Evolutionary conservation across 305 asterid species (phyloP), one percentile per base, ranked within the genome.

Genomic region (Fraxinus nigra): DNA sequence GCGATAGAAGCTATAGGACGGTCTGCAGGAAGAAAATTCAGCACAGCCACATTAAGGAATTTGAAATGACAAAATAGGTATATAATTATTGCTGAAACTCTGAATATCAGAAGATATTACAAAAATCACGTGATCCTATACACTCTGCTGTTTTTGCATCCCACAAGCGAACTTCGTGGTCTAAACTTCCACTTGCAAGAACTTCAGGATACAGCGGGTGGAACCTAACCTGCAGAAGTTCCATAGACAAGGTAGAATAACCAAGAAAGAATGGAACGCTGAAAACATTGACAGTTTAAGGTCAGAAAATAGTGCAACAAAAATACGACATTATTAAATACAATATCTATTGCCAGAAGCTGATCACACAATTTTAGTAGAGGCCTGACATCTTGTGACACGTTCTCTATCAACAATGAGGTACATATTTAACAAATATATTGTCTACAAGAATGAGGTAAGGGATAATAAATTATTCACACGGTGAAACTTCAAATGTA

Each of bases 1-100:
- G 99, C 98, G 84, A 93, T 93, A 34, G 99, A 94, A 84, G 98
- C 97, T 78, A 97, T 97, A 35, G 99, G 98, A 35, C 98, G 97
- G 79, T 89, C 99, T 97, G 95, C 87, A 82, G 65, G 82, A 65
- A 79, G 72, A 63, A 70, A 74, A 78, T 26, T 72, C 80, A 22
- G 72, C 56, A 79, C 61, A 83, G 78, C 76, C 79, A 75, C 33
- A 75, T 74, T 76, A 82, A 84, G 46, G 61, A 78, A 65, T 72
- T 78, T 35, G 78, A 69, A 79, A n/a, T 76, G 81, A 65, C 35
- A 73, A 80, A 77, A 77, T 54, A 84, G 32, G 56, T 7, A 80
- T 8, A 28, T n/a, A 35, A 59, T 5, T 7, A 34, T 18, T 56
- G 70, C 46, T 77, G 75, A 48, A 82, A 82, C 72, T 33, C 11